These are phyloP conservation scores for Anthracocystis panici-leucophaei DNA, from an alignment of 1,284 basidiomycete species.

Conservation along the genomic window DNA sequence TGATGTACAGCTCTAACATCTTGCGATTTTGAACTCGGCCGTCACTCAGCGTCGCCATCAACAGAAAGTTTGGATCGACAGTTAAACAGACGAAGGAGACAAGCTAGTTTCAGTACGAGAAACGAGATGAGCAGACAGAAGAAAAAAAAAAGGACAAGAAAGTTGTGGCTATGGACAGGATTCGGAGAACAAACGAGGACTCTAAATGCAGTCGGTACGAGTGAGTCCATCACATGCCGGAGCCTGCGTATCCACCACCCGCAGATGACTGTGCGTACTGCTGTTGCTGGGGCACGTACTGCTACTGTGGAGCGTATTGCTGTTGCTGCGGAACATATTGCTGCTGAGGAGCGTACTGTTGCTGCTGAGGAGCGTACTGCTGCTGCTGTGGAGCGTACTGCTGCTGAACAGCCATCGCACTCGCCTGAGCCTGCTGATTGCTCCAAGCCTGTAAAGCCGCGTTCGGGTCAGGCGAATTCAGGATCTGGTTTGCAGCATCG, in stretches of 20 bases:
- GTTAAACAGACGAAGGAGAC: not conserved
- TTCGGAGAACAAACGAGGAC: not conserved
- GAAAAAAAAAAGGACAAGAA: not conserved
- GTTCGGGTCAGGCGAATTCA: slow-evolving; percentile 33
- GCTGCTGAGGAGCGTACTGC: slow-evolving; percentile 2
- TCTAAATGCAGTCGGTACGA: not conserved
- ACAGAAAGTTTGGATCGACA: not conserved
- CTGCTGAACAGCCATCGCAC: not conserved
- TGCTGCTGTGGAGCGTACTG: slow-evolving; percentile 4
- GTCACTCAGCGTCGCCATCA: not conserved
- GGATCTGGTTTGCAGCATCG: slow-evolving; percentile 18
- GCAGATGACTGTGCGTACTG: not conserved
- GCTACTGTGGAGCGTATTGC: slow-evolving; percentile 1
- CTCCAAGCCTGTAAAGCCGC: slow-evolving; percentile 28
- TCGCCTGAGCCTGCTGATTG: slow-evolving; percentile 13
- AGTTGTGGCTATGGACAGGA: not conserved
- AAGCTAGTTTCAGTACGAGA: not conserved
- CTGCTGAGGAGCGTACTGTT: not conserved
- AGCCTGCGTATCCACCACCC: not conserved
- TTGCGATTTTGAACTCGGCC: not conserved
- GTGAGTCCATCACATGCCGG: slow-evolving; percentile 1
- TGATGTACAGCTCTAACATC: slow-evolving; percentile 1
- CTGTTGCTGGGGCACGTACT: not conserved
- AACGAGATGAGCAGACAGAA: not conserved
- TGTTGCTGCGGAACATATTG: not conserved